phyloP scores from a whole-genome alignment of 2,329 filamentous ascomycete species.

The Colletotrichum shisoi region DNA sequence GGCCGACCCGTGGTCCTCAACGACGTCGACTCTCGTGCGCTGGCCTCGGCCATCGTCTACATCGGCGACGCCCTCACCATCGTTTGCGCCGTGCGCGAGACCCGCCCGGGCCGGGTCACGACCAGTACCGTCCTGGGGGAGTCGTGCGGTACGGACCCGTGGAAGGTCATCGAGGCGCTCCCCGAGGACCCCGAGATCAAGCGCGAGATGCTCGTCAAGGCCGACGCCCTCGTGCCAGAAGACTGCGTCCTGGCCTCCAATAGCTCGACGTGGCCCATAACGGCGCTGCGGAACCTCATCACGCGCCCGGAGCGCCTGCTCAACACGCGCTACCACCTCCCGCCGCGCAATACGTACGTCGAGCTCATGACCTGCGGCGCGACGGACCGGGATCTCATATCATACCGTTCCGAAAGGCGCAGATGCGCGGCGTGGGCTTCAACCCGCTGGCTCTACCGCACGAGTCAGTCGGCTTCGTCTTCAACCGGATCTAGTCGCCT shows the following conservation, averaged over 20 bases:
- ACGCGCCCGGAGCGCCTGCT: conserved; percentile 44
- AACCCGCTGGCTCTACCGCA: conserved; percentile 43
- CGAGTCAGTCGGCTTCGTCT: conserved; percentile 48
- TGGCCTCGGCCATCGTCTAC: conserved; percentile 45
- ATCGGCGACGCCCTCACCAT: conserved; percentile 47
- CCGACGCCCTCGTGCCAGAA: conserved; percentile 43
- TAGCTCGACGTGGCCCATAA: conserved; percentile 45
- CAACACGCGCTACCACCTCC: conserved; percentile 50
- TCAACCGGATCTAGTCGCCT: conserved; percentile 48
- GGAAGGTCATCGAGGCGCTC: conserved; percentile 48
- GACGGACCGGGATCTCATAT: conserved; percentile 45
- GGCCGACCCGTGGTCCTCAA: conserved; percentile 44
- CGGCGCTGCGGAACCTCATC: conserved; percentile 43
- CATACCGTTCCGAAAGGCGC: conserved; percentile 45
- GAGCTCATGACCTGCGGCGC: conserved; percentile 49
- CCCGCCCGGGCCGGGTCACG: conserved; percentile 44
- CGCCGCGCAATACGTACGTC: conserved; percentile 46
- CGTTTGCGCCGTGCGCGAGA: conserved; percentile 45
- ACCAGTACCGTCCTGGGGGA: conserved; percentile 42
- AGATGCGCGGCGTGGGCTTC: conserved; percentile 45
- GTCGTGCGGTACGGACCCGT: conserved; percentile 40
- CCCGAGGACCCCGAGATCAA: conserved; percentile 47
- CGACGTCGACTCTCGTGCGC: conserved; percentile 42
- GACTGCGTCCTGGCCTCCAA: conserved; percentile 47
- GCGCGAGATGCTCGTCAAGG: conserved; percentile 43